These are phyloP conservation scores for Schizophyllum amplum DNA, from an alignment of 1,284 basidiomycete genomes.

Conservation along the genomic window DNA sequence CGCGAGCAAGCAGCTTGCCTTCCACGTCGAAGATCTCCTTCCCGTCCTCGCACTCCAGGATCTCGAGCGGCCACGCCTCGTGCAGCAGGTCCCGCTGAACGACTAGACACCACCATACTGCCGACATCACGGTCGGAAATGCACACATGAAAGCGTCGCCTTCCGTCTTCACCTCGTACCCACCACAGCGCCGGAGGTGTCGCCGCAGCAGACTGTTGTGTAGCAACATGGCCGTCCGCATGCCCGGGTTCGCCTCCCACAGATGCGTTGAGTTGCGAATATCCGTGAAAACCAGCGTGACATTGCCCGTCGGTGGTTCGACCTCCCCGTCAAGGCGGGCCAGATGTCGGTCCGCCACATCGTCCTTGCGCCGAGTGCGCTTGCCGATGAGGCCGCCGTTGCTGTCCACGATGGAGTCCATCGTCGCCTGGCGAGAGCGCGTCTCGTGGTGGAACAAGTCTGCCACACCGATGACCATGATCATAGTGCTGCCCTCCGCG, in stretches of 20 bases:
- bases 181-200: conserved; percentile 85
- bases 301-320: conserved; percentile 79
- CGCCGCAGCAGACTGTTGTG: conserved; percentile 88
- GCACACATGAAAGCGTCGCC: conserved; percentile 99
- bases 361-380: conserved; percentile 33
- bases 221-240: conserved; percentile 90
- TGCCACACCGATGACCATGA: conserved; percentile 90
- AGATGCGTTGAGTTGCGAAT: conserved; percentile 96
- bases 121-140: conserved; percentile 84
- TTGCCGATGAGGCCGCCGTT: conserved; percentile 8
- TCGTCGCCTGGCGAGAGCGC: conserved; percentile 36
- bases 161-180: conserved; percentile 99
- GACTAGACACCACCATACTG: conserved; percentile 87
- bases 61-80: conserved; percentile 92
- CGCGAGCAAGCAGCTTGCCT: conserved; percentile 75
- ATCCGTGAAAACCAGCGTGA: conserved; percentile 97
- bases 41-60: conserved; percentile 90
- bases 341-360: conserved; percentile 45
- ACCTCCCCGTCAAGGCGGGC: conserved; percentile 77
- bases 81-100: conserved; percentile 83
- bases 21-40: conserved; percentile 69
- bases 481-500: conserved; percentile 91
- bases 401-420: conserved; percentile 35
- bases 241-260: conserved; percentile 96
- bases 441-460: conserved; percentile 58